Percentiles rank a stretch among this genome's conserved stretches.
These are phyloP conservation scores for Yarrowia yakushimensis DNA, from an alignment of 805 yeast species.

Conservation along the genomic window DNA sequence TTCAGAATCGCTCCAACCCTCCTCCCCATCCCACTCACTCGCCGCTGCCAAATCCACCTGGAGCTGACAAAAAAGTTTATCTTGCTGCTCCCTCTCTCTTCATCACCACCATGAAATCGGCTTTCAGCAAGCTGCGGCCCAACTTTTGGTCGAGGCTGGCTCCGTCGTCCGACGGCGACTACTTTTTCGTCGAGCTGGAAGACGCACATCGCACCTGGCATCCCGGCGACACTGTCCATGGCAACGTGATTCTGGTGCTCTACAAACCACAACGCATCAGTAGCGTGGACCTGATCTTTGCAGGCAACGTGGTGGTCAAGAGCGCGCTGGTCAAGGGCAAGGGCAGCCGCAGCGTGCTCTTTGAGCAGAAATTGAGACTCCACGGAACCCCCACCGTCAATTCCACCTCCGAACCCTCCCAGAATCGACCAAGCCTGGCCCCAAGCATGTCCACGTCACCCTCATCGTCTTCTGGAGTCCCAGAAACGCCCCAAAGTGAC, in stretches of 20 bases:
- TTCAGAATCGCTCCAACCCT: neutral
- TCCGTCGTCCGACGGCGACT: conserved; percentile 29
- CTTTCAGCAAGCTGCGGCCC: conserved; percentile 30
- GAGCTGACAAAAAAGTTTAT: conserved; percentile 21
- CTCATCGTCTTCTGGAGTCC: neutral
- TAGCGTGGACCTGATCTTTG: conserved; percentile 31
- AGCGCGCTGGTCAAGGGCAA: conserved; percentile 36
- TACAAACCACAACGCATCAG: conserved; percentile 32
- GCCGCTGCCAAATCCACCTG: neutral
- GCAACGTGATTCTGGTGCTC: conserved; percentile 36
- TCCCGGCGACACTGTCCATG: conserved; percentile 65
- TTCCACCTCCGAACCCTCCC: neutral
- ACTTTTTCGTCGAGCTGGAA: conserved; percentile 66
- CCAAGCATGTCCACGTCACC: neutral
- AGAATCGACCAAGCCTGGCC: too few species aligned
- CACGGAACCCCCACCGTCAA: neutral
- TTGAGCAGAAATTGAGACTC: conserved; percentile 31
- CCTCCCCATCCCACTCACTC: neutral
- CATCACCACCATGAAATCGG: conserved; percentile 27
- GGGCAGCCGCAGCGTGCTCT: conserved; percentile 33
- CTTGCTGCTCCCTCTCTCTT: neutral
- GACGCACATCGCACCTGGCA: conserved; percentile 71
- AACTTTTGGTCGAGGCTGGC: conserved; percentile 26
- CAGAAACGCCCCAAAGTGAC: too few species aligned
- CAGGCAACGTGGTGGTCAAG: conserved; percentile 35